Conservation (phyloP, 768 basidiomycete genomes). For the Amanita pseudoporphyria region DNA sequence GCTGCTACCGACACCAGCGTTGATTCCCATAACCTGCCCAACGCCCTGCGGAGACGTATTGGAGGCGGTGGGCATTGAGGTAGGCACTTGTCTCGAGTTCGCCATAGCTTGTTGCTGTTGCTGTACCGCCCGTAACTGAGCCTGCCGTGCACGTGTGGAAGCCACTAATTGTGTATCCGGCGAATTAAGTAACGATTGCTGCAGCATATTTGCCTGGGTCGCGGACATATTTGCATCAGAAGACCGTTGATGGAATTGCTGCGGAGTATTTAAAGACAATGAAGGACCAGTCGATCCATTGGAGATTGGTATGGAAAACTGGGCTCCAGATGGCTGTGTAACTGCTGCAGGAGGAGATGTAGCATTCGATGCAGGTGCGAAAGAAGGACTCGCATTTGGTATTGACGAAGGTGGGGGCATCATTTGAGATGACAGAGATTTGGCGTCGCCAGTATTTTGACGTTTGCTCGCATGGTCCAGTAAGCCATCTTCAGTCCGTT, state of each 20-base stretch:
- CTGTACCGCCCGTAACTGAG: constrained; percentile 26
- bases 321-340: constrained; percentile 5
- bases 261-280: constrained; percentile 2
- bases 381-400: constrained; percentile 15
- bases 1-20: constrained; percentile 8
- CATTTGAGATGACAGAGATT: constrained; percentile 23
- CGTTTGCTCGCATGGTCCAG: constrained; percentile 44
- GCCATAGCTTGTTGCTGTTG: constrained; percentile 23
- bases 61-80: constrained; percentile 12
- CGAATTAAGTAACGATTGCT: constrained; percentile 13
- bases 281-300: constrained; percentile 8
- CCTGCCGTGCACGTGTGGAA: constrained; percentile 21
- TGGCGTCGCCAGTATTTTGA: constrained; percentile 59
- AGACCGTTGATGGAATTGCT: constrained; percentile 12
- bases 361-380: constrained; percentile 6
- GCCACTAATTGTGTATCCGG: constrained; percentile 28
- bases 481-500: constrained; percentile 40
- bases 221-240: constrained; percentile 12
- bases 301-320: constrained; percentile 24
- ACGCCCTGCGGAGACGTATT: not conserved
- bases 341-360: not conserved
- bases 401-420: constrained; percentile 34
- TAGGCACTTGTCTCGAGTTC: constrained; percentile 31
- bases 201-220: constrained; percentile 8
- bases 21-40: not conserved